phyloP scores from a whole-genome alignment of 1,284 basidiomycete genomes.

The Rhodotorula sp. region DNA sequence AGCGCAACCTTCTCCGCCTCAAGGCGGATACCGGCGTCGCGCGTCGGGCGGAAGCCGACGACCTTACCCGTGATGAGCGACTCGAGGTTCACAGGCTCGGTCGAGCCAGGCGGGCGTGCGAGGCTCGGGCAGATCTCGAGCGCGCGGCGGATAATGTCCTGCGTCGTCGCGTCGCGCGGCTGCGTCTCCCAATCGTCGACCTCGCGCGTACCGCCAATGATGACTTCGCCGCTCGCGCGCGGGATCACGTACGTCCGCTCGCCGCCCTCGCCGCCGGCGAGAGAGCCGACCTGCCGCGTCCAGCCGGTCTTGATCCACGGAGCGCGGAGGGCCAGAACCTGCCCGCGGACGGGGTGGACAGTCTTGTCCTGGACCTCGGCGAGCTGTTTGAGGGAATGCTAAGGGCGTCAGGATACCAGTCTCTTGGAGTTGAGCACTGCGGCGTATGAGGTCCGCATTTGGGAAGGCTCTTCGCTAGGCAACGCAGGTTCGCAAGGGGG shows the following conservation, averaged over 20 bases:
- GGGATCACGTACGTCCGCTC: conserved; percentile 52
- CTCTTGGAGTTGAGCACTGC: too few relatives aligned
- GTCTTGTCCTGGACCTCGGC: conserved; percentile 19
- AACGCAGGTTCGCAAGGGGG: too few relatives aligned
- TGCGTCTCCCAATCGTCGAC: conserved; percentile 48
- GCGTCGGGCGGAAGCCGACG: conserved; percentile 50
- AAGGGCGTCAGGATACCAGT: not conserved
- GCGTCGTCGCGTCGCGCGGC: conserved; percentile 44
- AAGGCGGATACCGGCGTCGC: conserved; percentile 46
- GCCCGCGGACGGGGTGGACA: conserved; percentile 29
- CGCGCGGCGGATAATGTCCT: conserved; percentile 47
- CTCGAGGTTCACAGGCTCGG: conserved; percentile 4
- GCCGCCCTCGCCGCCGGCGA: conserved; percentile 50
- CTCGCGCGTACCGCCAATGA: conserved; percentile 52
- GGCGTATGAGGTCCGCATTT: too few relatives aligned
- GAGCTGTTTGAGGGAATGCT: not conserved
- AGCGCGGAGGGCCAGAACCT: conserved; percentile 22
- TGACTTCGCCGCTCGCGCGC: conserved; percentile 49
- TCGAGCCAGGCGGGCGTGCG: conserved; percentile 31
- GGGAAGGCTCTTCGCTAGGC: conserved; percentile 43
- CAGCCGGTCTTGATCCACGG: conserved; percentile 49
- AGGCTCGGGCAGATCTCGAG: conserved; percentile 49
- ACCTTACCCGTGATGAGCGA: conserved; percentile 41
- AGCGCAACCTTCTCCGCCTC: conserved; percentile 33
- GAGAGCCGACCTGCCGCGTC: conserved; percentile 48